Evolutionary conservation across 345 rosid species (phyloP).

Genomic region (Citrus hindsii): DNA sequence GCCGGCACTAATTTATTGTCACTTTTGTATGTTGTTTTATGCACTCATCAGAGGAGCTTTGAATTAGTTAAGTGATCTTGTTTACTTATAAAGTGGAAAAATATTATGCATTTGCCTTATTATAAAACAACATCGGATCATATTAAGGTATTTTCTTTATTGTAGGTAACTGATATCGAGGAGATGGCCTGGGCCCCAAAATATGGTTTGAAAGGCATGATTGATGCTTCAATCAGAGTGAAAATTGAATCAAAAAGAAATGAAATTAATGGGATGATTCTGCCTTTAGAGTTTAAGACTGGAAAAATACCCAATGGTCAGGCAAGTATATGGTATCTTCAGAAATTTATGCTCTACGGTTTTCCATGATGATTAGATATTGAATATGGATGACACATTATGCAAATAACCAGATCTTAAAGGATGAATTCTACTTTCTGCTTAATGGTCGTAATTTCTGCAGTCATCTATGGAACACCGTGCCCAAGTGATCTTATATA

Average conservation of each 20-base stretch:
- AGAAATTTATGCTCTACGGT: not conserved
- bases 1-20: not conserved
- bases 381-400: constrained; percentile 10
- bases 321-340: constrained; percentile 43
- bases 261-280: constrained; percentile 50
- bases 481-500: constrained; percentile 96
- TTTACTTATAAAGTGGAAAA: not conserved
- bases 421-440: constrained; percentile 10
- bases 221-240: constrained; percentile 89
- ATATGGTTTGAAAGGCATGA: constrained; percentile 94
- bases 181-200: constrained; percentile 99
- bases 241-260: constrained; percentile 45
- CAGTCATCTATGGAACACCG: constrained; percentile 89
- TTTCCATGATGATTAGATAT: constrained; percentile 2
- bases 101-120: not conserved
- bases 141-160: not conserved
- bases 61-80: not conserved
- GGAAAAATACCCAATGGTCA: constrained; percentile 81
- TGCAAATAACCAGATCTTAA: constrained; percentile 9
- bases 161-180: constrained; percentile 91
- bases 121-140: not conserved
- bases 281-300: constrained; percentile 94
- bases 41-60: not conserved
- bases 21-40: not conserved
- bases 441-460: constrained; percentile 21